Base-by-base conservation (phyloP, 805 yeast genomes). In the Yamadazyma paraphyllophila region DNA sequence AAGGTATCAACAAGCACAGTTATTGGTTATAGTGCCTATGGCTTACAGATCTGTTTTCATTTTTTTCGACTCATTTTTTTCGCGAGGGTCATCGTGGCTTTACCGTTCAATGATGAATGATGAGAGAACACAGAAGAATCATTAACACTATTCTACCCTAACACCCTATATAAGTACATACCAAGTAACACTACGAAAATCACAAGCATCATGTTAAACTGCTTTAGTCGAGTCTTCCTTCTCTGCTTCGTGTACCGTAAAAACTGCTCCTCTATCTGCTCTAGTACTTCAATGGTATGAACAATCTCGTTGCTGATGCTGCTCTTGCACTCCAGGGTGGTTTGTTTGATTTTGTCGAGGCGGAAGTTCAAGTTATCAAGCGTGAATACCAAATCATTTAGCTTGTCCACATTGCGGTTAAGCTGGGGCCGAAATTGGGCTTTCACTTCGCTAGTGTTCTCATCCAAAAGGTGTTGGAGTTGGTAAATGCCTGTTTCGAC, bases 211-310 rank as follows among this genome's bases (percentile, higher is more conserved):
- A 60, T 48, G 33, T 56, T 54, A 31, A 65, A 36, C 49, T 66
- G 69, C 48, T 60, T 61, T 41, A 67, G 58, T 24, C 70, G 57
- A 32, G 61, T 56, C 25, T 55, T 55, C 36, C 66, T 55, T 15
- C 51, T 54, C 11, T 48, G 48, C 13, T 47, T 54, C 20, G 67
- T 55, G 46, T 66, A 61, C 39, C 61, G 61, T 25, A 51, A 50
- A 38, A 69, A 64, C 38, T 56, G 52, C 12, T 51, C 48, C 36
- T 65, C 62, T 6, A 71, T 55, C 17, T 52, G 48, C 41, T 71
- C 74, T 46, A 71, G 56, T 8, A 61, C 45, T 32, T 62, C 63
- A 39, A 71, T 49, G 48, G 63, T 64, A 11, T 53, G 57, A 4
- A 52, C 50, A 42, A 71, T 52, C 4, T 59, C 62, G n/a, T 47